Evolutionary conservation across 108 stramenopile genomes (phyloP).

Genomic region (Cyclotella baltica): DNA sequence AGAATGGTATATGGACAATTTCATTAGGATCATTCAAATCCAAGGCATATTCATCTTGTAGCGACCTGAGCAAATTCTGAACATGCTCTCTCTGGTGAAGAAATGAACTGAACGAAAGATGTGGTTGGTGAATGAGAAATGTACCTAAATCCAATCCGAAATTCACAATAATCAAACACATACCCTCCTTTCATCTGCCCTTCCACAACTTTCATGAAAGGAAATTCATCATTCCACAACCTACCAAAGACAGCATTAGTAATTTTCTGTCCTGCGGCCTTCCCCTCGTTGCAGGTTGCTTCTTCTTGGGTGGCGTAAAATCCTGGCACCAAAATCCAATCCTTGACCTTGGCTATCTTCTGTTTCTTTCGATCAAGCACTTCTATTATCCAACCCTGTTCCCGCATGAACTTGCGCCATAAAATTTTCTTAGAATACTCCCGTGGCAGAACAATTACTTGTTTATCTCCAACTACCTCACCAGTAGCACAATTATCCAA

Average conservation of each 20-base stretch:
- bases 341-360: background rate
- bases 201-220: background rate
- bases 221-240: constrained; percentile 9
- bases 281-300: background rate
- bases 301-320: constrained; percentile 6
- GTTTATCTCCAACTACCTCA: background rate
- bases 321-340: background rate
- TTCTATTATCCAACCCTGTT: background rate
- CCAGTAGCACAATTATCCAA: background rate
- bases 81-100: constrained; percentile 10
- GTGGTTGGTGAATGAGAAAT: too few species aligned
- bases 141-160: background rate
- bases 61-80: background rate
- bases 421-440: background rate
- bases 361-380: background rate
- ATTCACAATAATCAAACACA: background rate
- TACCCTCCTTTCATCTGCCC: constrained; percentile 1
- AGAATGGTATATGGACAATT: background rate
- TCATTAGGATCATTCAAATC: constrained; percentile 4
- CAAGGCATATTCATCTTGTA: background rate
- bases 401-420: background rate
- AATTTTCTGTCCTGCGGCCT: background rate
- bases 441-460: background rate
- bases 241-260: background rate
- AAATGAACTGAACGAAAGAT: background rate